Percentiles rank a stretch among this genome's conserved stretches.
Evolutionary conservation across 2,329 filamentous ascomycete genomes (phyloP).

Genomic region (Penicillium paneum): DNA sequence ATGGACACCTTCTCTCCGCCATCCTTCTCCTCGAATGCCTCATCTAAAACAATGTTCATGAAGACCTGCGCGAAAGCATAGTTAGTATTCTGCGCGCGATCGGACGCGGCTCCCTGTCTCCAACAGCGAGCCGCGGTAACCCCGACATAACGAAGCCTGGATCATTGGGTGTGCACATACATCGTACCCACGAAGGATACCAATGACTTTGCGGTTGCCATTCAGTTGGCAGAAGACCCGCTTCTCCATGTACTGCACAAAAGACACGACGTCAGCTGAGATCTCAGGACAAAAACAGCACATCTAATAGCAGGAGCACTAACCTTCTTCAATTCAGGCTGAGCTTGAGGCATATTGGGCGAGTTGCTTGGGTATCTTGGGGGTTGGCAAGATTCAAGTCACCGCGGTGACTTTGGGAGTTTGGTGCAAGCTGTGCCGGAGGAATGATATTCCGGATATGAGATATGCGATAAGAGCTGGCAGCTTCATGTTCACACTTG

Average conservation of each 20-base stretch:
- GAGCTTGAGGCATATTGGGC: constrained; percentile 87
- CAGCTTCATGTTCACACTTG: not conserved
- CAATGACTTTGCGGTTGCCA: constrained; percentile 95
- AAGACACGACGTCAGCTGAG: constrained; percentile 14
- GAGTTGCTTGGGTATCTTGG: constrained; percentile 23
- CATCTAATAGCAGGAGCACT: constrained; percentile 12
- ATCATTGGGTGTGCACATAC: constrained; percentile 51
- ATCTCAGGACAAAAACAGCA: not conserved
- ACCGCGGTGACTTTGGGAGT: constrained; percentile 30
- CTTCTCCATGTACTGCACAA: constrained; percentile 91
- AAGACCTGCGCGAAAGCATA: constrained; percentile 66
- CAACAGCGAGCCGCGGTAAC: no score
- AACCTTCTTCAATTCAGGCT: constrained; percentile 98
- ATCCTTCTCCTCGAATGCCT: constrained; percentile 90
- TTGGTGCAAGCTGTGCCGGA: constrained; percentile 31
- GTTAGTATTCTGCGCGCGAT: not conserved
- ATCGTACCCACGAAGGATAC: constrained; percentile 92
- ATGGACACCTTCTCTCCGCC: constrained; percentile 85
- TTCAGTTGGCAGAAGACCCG: constrained; percentile 96
- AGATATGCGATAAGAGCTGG: constrained; percentile 23
- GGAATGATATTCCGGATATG: constrained; percentile 34
- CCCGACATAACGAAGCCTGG: no score
- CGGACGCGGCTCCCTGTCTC: no score
- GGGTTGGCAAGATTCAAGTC: constrained; percentile 20
- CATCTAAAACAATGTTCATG: constrained; percentile 95